Percentiles rank a stretch among this genome's conserved stretches.
phyloP scores from a whole-genome alignment of 257 asterid species.

The Solanum bulbocastanum region DNA sequence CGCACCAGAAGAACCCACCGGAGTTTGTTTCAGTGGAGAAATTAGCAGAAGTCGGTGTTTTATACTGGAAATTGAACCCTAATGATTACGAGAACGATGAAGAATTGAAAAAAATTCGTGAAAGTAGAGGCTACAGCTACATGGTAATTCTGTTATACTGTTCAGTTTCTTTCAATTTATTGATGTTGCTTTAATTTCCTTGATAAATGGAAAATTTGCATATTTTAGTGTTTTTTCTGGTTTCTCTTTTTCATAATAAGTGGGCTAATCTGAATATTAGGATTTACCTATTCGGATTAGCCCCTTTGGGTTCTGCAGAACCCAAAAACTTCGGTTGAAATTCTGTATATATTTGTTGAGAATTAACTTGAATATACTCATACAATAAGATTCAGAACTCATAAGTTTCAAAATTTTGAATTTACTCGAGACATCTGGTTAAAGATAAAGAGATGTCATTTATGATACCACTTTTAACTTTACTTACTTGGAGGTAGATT shows the following conservation, averaged over 20 bases:
- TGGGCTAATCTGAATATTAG: too few species aligned
- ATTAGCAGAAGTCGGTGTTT: slow-evolving; percentile 59
- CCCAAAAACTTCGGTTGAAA: neutral
- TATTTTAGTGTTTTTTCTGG: too few species aligned
- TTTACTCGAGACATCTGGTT: neutral
- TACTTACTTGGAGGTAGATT: neutral
- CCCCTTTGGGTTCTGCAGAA: too few species aligned
- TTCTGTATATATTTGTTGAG: neutral
- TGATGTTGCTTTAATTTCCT: neutral
- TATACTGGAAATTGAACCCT: slow-evolving; percentile 67
- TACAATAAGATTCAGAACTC: neutral
- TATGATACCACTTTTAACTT: too few species aligned
- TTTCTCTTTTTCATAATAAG: accelerated
- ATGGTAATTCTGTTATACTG: slow-evolving; percentile 25
- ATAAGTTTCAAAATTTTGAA: neutral
- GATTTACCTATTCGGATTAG: too few species aligned
- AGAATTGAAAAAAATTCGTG: slow-evolving; percentile 51
- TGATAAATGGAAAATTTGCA: neutral
- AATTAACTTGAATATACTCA: neutral
- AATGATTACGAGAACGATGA: slow-evolving; percentile 46
- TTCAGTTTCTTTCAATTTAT: neutral
- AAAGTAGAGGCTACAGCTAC: slow-evolving; percentile 59
- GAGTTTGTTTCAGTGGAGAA: slow-evolving; percentile 40
- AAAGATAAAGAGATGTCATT: accelerated
- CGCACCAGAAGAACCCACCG: slow-evolving; percentile 51